Base-by-base conservation (phyloP, 768 basidiomycete genomes). In the Lactifluus echinatus region DNA sequence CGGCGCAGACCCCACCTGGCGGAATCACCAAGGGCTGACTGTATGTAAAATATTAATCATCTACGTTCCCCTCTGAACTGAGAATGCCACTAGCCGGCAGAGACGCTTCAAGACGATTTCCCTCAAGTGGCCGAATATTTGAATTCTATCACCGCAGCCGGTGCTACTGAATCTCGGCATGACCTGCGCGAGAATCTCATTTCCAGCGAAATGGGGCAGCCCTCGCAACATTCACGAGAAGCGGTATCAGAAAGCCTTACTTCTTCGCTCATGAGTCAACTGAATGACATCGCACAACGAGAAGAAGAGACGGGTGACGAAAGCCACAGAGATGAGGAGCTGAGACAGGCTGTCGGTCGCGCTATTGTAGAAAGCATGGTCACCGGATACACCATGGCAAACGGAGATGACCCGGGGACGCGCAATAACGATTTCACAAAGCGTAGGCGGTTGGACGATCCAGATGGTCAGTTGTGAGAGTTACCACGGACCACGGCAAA, bases 11-110 rank as follows among this genome's bases (percentile, higher is more conserved):
- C 68, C 84, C 26, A 74, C 80, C 65, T 71, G 76, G 62, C 75
- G 72, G 60, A 95, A 96, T 68, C 67, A 70, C 50, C 83, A 90
- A 61, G 90, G 87, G 17, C 66, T 89, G 50, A 85, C 87, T 29
- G 93, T 94, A 67, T 44, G 86, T 76, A 49, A 28, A 24, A 44
- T 42, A 29, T 10, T 42, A 28, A 12, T 28, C 21, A 39, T 34
- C 33, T 23, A 8, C 8, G 10, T 28, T 14, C 29, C 50, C 29
- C 26, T 24, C 50, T 50, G 36, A 57, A 15, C 53, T 45, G 42
- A 57, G 19, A 50, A 28, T 31, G 34, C 65, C 17, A 65, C 55
- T 63, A 89, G 89, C 84, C 88, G 12, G 81, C 83, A 63, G 80
- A 82, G 45, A 79, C 86, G 66, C 78, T 91, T 4, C 68, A 70